Evolutionary conservation across 2,329 filamentous ascomycete genomes (phyloP), one percentile per base, ranked within the genome.

Genomic region (Hortaea sp.): DNA sequence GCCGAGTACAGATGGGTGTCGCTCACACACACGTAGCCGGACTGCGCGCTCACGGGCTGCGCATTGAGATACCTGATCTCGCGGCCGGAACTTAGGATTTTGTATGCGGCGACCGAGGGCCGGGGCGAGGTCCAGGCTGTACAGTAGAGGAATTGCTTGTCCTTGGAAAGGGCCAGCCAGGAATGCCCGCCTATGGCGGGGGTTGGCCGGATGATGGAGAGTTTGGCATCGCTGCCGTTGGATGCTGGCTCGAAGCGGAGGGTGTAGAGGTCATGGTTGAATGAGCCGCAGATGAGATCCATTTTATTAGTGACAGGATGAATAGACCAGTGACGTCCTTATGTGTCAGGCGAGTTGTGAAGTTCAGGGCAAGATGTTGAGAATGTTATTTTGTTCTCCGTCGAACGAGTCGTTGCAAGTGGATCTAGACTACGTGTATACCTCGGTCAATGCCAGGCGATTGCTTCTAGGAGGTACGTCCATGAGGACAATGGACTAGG

Each of bases 211-310:
- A 57, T 45, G 39, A 62, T 45, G n/a, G 50, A 47, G 7, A 63
- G 49, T 6, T 48, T 42, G 6, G 44, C 45, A 11, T 44, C 20
- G 37, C 30, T 32, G 34, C 13, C 41, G 12, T 37, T 49, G 6
- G 47, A 45, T 5, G 58, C 42, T 1, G 54, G 56, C 13, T 57
- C 42, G 55, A 65, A 63, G 42, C 52, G 55, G 7, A 63, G 51
- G 11, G 61, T 62, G 48, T 57, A 63, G 30, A 65, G 54, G 31
- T 59, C 50, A 30, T 57, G 53, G 30, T 63, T 62, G 52, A 65
- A 65, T 3, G 59, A 57, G 42, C 62, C 62, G 27, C 64, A 61
- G 6, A 65, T 52, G 50, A 64, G 63, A 41, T 65, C 62, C 62
- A 65, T 65, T 10, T 20, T 20, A 4, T 20, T 20, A 20, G 20